These are phyloP conservation scores for Trichoderma asperelloides DNA, from an alignment of 495 filamentous ascomycete genomes.

Conservation along the genomic window DNA sequence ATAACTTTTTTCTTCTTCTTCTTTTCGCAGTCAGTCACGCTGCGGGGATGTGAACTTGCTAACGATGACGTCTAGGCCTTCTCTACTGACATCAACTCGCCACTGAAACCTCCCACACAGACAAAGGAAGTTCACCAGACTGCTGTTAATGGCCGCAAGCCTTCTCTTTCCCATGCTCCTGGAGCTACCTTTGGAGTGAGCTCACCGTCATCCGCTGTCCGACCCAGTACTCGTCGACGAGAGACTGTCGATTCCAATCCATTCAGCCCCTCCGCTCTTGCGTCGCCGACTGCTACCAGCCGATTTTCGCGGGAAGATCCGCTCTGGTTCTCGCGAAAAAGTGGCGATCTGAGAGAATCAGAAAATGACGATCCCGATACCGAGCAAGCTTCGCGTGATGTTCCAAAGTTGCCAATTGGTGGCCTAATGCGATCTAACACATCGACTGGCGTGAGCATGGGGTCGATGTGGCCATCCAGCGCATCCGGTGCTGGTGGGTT, in stretches of 20 bases:
- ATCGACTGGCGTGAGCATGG: conserved; percentile 27
- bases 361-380: conserved; percentile 41
- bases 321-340: conserved; percentile 63
- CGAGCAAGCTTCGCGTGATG: conserved; percentile 18
- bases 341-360: conserved; percentile 46
- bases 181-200: conserved; percentile 37
- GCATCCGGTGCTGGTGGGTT: conserved; percentile 77
- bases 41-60: background rate
- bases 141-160: conserved; percentile 57
- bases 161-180: conserved; percentile 57
- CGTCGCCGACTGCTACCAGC: conserved; percentile 40
- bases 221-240: conserved; percentile 68
- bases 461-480: conserved; percentile 64
- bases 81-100: conserved; percentile 79
- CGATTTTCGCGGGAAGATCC: conserved; percentile 43
- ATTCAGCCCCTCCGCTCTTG: conserved; percentile 42
- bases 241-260: conserved; percentile 79
- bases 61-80: conserved; percentile 48
- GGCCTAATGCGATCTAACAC: conserved; percentile 65
- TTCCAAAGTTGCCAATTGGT: conserved; percentile 45
- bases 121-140: conserved; percentile 59
- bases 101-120: conserved; percentile 74
- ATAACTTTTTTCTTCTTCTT: conserved; percentile 10
- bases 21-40: conserved; percentile 10
- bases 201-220: conserved; percentile 54